Conservation (phyloP, 257 asterid genomes). For the Nemophila menziesii region DNA sequence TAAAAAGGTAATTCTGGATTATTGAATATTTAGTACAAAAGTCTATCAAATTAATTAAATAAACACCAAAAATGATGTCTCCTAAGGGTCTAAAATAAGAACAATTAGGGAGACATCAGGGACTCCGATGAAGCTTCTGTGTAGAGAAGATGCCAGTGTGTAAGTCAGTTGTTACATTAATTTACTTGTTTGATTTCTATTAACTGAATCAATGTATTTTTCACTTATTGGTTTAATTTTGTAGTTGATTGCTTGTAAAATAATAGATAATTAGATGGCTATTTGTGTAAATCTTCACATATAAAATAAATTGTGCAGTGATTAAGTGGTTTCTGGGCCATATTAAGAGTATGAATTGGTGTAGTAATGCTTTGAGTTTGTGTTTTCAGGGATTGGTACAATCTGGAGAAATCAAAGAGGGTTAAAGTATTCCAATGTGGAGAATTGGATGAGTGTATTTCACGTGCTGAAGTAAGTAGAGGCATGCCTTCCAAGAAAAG, state of each 20-base stretch:
- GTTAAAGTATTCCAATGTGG: constrained; percentile 96
- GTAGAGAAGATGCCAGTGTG: constrained; percentile 99
- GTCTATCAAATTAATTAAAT: no score
- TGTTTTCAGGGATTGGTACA: constrained; percentile 85
- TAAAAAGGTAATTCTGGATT: no score
- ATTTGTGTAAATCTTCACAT: neutral
- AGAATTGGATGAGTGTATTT: constrained; percentile 87
- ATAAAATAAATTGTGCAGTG: no score
- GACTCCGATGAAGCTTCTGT: constrained; percentile 97
- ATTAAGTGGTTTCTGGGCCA: no score
- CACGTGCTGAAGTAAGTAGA: constrained; percentile 88
- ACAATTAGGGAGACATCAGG: no score
- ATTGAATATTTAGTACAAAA: no score
- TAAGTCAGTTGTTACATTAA: constrained; percentile 22
- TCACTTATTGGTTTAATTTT: no score
- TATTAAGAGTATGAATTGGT: no score
- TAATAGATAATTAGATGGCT: neutral
- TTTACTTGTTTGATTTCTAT: no score
- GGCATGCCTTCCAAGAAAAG: constrained; percentile 97
- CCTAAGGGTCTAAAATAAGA: no score
- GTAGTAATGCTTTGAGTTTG: no score
- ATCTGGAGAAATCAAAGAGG: constrained; percentile 94
- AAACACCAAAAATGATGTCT: no score
- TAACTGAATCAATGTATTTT: neutral
- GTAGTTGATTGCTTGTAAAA: neutral